Base-by-base conservation (phyloP, 73 alveolate genomes). In the Urostyla sp. region DNA sequence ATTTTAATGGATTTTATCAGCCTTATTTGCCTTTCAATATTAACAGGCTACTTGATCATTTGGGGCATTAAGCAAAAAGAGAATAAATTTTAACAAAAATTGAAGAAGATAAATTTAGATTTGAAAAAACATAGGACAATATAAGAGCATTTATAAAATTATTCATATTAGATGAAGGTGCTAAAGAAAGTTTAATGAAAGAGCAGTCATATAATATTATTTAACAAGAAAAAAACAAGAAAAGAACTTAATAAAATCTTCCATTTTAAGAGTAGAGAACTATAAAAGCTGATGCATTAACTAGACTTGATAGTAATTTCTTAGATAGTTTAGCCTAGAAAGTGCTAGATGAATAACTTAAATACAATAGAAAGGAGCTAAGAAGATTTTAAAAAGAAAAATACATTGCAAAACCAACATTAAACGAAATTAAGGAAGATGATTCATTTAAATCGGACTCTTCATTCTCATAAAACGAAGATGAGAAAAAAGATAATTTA, bases 381-480 rank as follows among this genome's bases (percentile, higher is more conserved):
- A 7, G 27, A 23, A 26, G 5, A 55, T 5, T 7, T 6, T 8
- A 23, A 13, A 21, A 23, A 55, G 46, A 5, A n/a, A n/a, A n/a
- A n/a, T n/a, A n/a, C n/a, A n/a, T n/a, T n/a, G n/a, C n/a, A 8
- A 3, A 40, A 4, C 46, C 40, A 27, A 15, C 10, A 40, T 27
- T 55, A 23, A 46, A 55, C 10, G 48, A 55, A 20, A 55, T 55
- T 28, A 13, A 27, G n/a, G 72, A 55, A 55, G 27, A 55, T 11
- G 72, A 55, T 23, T 55, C 72, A 20, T 55, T 55, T 26, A 55
- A 55, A 55, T 27, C 72, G 24, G 72, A 55, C 27, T n/a, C n/a
- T n/a, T n/a, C n/a, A n/a, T n/a, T n/a, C n/a, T n/a, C n/a, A n/a
- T n/a, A n/a, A n/a, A n/a, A n/a, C n/a, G n/a, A n/a, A n/a, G n/a